phyloP scores from a whole-genome alignment of 2,329 filamentous ascomycete genomes.

The Grosmannia penicillata region DNA sequence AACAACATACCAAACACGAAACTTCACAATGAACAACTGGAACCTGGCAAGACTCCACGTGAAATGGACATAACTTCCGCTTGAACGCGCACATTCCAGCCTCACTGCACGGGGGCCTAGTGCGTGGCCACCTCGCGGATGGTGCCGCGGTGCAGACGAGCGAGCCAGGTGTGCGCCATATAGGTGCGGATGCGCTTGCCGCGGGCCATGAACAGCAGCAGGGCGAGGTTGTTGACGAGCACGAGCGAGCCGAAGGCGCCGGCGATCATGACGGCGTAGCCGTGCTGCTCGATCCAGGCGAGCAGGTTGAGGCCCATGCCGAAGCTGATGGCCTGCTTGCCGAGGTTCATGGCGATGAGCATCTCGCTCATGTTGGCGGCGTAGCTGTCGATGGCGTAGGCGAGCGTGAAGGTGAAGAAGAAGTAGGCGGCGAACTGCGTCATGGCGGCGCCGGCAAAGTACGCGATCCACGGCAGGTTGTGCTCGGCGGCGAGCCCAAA shows the following conservation, averaged over 20 bases:
- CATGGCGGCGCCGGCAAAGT: slow-evolving; percentile 34
- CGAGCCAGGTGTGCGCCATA: slow-evolving; percentile 31
- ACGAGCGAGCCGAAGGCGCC: slow-evolving; percentile 34
- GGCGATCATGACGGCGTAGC: slow-evolving; percentile 34
- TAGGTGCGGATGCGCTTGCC: slow-evolving; percentile 32
- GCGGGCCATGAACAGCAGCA: slow-evolving; percentile 33
- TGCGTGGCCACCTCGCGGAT: slow-evolving; percentile 18
- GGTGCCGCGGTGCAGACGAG: slow-evolving; percentile 24
- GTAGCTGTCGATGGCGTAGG: slow-evolving; percentile 46
- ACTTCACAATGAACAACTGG: too few relatives aligned
- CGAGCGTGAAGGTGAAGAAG: slow-evolving; percentile 42
- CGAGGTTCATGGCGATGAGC: slow-evolving; percentile 45
- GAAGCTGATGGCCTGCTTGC: slow-evolving; percentile 40
- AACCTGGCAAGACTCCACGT: too few relatives aligned
- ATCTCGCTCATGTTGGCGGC: slow-evolving; percentile 45
- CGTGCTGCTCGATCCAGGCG: slow-evolving; percentile 32
- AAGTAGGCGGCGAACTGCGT: slow-evolving; percentile 35
- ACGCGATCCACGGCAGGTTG: slow-evolving; percentile 28
- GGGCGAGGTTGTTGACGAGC: slow-evolving; percentile 30
- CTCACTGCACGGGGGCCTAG: too few relatives aligned
- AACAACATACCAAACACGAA: too few relatives aligned
- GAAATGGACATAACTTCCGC: too few relatives aligned
- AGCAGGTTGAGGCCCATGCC: slow-evolving; percentile 34
- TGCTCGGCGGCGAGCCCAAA: slow-evolving; percentile 24
- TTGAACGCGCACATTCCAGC: too few relatives aligned